phyloP scores from a whole-genome alignment of 2,329 filamentous ascomycete species.

The Escovopsis sp. region DNA sequence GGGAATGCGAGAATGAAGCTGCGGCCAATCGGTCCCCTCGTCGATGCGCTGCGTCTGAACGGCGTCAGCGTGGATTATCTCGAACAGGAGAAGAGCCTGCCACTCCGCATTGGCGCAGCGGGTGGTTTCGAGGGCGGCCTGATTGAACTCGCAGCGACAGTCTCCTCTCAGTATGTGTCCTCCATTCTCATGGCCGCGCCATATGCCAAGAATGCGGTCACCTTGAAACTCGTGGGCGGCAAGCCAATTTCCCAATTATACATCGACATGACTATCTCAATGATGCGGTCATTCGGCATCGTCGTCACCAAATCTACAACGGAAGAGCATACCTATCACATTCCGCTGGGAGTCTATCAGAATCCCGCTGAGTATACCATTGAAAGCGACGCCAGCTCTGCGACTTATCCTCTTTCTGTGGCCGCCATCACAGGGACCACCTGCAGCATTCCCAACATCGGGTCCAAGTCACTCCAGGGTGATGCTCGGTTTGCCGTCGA shows the following conservation, averaged over 20 bases:
- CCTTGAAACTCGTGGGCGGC: conserved; percentile 77
- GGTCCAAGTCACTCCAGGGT: conserved; percentile 79
- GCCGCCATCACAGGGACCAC: conserved; percentile 92
- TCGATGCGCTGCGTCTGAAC: conserved; percentile 77
- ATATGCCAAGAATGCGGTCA: conserved; percentile 89
- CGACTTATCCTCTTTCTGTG: conserved; percentile 86
- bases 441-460: conserved; percentile 93
- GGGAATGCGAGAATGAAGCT: conserved; percentile 96
- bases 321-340: conserved; percentile 84
- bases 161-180: conserved; percentile 98
- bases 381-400: conserved; percentile 94
- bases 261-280: conserved; percentile 96
- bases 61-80: conserved; percentile 80
- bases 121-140: conserved; percentile 72
- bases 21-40: conserved; percentile 80
- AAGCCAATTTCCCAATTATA: conserved; percentile 95
- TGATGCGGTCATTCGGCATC: conserved; percentile 92
- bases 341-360: conserved; percentile 68
- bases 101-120: conserved; percentile 67
- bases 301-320: conserved; percentile 59
- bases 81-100: conserved; percentile 69
- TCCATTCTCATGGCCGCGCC: conserved; percentile 94
- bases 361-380: conserved; percentile 80
- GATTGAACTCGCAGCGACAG: conserved; percentile 84
- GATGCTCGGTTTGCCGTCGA: conserved; percentile 90